Evolutionary conservation across 2,329 filamentous ascomycete species (phyloP), one percentile per base, ranked within the genome.

Genomic region (Colletotrichum trifolii): DNA sequence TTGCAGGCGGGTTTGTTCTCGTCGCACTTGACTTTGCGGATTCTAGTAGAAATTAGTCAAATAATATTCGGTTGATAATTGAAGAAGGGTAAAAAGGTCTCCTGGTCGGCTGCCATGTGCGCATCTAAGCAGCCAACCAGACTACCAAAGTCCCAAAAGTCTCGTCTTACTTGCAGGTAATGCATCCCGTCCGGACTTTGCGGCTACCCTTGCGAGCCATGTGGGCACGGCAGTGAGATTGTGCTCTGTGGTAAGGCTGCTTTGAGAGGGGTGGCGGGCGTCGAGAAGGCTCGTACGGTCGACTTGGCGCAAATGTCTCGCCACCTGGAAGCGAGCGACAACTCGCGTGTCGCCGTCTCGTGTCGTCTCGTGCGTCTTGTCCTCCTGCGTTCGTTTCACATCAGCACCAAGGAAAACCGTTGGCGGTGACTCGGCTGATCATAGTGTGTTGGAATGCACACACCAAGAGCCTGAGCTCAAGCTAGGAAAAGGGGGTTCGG

Each of bases 21-120:
- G 67, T 86, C 85, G 71, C 85, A 88, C 72, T 87, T 87, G 56
- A 87, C 81, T 63, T 84, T 83, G 54, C 85, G 82, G 49, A 84
- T 80, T 73, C 84, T 86, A 25, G 25, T 25, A 25, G 25, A 25
- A 25, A 25, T 25, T 25, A 25, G 25, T 25, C 4, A 1, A 58
- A 25, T 2, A 13, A 50, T 13, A 7, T 43, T 66, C 38, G 45
- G 35, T 8, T n/a, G n/a, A 11, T 13, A 49, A 34, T 38, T 11
- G 36, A 12, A 17, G 25, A 15, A 50, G 33, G 49, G 17, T 48
- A 25, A 13, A 40, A 17, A 13, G n/a, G n/a, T 38, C 12, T 79
- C 72, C 83, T 86, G 59, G 33, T 13, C 13, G 5, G 13, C 11
- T 13, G 35, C 13, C n/a, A 0, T 34, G 33, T 0, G 34, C 33